phyloP scores from a whole-genome alignment of 164 flowering plant genomes.

The Dillenia turbinata region DNA sequence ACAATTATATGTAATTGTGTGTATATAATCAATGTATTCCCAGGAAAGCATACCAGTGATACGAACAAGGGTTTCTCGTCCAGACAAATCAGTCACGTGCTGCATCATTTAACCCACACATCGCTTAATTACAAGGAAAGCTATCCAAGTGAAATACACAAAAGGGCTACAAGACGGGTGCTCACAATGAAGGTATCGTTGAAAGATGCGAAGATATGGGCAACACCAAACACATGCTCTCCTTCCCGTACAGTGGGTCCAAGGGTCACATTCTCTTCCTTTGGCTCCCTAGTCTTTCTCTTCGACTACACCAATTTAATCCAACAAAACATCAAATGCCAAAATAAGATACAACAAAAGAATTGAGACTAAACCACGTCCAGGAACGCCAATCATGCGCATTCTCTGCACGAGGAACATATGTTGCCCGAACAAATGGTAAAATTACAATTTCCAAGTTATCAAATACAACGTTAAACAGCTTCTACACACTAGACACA shows the following conservation, averaged over 20 bases:
- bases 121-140: not conserved
- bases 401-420: too few relatives aligned
- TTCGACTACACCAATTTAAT: slow-evolving; percentile 23
- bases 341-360: too few relatives aligned
- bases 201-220: slow-evolving; percentile 84
- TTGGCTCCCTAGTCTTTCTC: slow-evolving; percentile 69
- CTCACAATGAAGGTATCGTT: slow-evolving; percentile 90
- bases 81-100: slow-evolving; percentile 92
- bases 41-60: slow-evolving; percentile 50
- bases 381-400: too few relatives aligned
- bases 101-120: slow-evolving; percentile 23
- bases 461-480: too few relatives aligned
- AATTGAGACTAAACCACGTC: too few relatives aligned
- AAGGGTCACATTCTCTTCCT: slow-evolving; percentile 71
- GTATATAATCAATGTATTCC: not conserved
- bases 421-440: too few relatives aligned
- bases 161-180: not conserved
- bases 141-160: not conserved
- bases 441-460: too few relatives aligned
- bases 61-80: slow-evolving; percentile 78
- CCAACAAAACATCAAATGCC: too few relatives aligned
- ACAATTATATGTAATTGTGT: too few relatives aligned
- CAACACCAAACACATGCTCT: slow-evolving; percentile 84
- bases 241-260: slow-evolving; percentile 80
- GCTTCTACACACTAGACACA: too few relatives aligned